These are phyloP conservation scores for Colletotrichum siamense DNA, from an alignment of 2,329 filamentous ascomycete genomes.

Conservation along the genomic window DNA sequence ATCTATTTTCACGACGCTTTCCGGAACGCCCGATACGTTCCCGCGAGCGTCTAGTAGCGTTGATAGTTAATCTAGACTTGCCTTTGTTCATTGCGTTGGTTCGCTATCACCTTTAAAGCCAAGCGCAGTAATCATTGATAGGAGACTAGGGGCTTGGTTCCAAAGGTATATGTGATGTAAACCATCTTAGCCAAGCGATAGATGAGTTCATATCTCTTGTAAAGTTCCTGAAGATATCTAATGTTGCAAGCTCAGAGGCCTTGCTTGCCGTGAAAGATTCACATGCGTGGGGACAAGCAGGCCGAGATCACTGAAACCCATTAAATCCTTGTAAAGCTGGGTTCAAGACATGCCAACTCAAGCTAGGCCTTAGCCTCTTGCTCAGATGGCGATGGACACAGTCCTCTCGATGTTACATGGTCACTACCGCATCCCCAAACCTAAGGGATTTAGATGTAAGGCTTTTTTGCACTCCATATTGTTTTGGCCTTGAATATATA, in stretches of 20 bases:
- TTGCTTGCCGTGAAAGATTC: background rate
- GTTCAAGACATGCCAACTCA: background rate
- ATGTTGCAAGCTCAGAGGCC: background rate
- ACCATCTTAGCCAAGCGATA: background rate
- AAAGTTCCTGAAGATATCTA: background rate
- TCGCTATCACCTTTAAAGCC: background rate
- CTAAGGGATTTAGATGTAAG: fast-evolving
- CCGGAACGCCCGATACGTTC: background rate
- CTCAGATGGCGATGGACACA: background rate
- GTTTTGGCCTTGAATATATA: fast-evolving
- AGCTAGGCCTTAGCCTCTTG: background rate
- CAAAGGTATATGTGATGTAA: background rate
- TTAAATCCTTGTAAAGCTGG: fast-evolving
- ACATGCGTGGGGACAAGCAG: background rate
- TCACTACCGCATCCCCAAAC: background rate
- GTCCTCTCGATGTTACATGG: background rate
- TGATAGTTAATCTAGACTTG: background rate
- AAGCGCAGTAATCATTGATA: background rate
- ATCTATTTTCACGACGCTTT: background rate
- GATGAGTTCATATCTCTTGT: fast-evolving
- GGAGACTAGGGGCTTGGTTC: background rate
- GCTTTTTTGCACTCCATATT: background rate
- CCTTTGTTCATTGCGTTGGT: background rate
- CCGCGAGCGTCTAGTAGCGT: background rate
- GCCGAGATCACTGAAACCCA: background rate